Conservation (phyloP, 225 moss, liverwort and hornwort genomes). For the Pseudisothecium myosuroides region DNA sequence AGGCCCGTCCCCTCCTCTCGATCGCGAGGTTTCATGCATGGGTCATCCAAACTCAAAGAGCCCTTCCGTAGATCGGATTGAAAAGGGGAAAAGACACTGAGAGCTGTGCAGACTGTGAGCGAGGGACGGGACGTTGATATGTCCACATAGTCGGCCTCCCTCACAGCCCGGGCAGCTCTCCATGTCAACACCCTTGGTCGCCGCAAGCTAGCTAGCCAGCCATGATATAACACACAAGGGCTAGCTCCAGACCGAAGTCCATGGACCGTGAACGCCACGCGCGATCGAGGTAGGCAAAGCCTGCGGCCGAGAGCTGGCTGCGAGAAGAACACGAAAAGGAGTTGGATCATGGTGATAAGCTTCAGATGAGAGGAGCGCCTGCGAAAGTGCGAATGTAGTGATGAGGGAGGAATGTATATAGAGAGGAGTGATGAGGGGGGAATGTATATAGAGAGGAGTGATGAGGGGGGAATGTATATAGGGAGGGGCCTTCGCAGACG, state of each 20-base stretch:
- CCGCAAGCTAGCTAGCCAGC: not conserved
- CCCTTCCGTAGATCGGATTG: not conserved
- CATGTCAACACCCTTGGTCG: not conserved
- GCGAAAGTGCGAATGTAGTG: not conserved
- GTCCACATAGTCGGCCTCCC: not conserved
- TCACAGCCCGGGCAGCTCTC: slow-evolving; percentile 34
- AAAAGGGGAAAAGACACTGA: slow-evolving; percentile 1
- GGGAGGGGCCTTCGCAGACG: not conserved
- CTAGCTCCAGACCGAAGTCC: not conserved
- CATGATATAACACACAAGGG: not conserved
- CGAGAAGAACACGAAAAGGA: not conserved
- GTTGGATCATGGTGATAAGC: not conserved
- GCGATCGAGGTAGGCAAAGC: not conserved
- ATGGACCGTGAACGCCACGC: not conserved
- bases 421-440: no score
- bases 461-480: not conserved
- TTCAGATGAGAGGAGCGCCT: not conserved
- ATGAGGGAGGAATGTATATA: not conserved
- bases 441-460: not conserved
- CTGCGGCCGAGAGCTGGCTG: not conserved
- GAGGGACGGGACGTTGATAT: not conserved
- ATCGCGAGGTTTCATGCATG: not conserved
- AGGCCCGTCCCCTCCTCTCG: no score
- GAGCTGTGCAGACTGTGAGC: slow-evolving; percentile 40
- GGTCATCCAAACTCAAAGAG: no score